Evolutionary conservation across 352 stramenopile species (phyloP), one percentile per base, ranked within the genome.

Genomic region (Phytophthora citricola): DNA sequence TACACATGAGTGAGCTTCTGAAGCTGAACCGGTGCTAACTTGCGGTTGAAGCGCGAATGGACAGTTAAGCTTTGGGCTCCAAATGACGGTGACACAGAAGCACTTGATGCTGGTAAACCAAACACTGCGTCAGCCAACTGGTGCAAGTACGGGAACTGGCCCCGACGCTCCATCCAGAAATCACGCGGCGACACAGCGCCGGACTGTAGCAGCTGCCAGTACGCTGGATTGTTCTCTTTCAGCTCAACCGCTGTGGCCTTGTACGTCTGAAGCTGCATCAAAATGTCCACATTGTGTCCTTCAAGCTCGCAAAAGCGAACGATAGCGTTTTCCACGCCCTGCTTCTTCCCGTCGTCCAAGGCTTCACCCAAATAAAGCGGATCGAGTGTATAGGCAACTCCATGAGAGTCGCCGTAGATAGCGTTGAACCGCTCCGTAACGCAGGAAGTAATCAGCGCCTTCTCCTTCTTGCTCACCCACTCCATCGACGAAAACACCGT

Each of bases 401-500:
- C 83, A 31, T 90, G 83, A 4, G 71, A 75, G 17, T 87, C 71
- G 4, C 81, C 72, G 31, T 92, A 92, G 57, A 90, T 85, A 15
- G 73, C 75, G 41, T 83, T 71, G n/a, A 92, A 78, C 1, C 83
- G 77, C 40, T 92, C 83, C 17, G 75, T 79, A 17, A 92, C 68
- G 45, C 77, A 90, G 26, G 83, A 88, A 34, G 73, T 71, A 47
- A 92, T 83, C 12, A 92, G 64, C 15, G 83, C 81, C 60, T 90
- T 92, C 61, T 92, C 79, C 52, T 92, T 92, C 73, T 89, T 89
- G 54, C 70, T 89, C 32, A 90, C 61, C 59, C 75, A 76, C 46
- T 90, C 81, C 66, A 90, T 89, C 12, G 75, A 72, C 27, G 74
- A 68, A 53, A 82, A 89, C 34, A 73, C 68, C 8, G 67, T 66